Evolutionary conservation across 2,329 filamentous ascomycete species (phyloP), one percentile per base, ranked within the genome.

Genomic region (Fusarium chlamydosporum): DNA sequence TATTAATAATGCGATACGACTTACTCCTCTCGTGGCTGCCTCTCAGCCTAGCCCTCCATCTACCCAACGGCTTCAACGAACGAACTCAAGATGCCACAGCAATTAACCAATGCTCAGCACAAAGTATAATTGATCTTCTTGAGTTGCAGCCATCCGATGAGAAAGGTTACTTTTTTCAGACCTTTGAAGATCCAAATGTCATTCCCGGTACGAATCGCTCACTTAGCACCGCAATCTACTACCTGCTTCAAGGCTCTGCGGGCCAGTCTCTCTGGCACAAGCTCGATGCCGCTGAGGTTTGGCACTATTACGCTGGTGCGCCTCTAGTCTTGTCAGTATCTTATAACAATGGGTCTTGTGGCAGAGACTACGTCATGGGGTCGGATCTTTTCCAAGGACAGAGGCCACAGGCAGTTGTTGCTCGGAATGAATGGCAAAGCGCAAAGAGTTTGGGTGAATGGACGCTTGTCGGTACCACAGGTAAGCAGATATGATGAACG

Each of bases 281-380:
- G 54, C 66, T 76, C 10, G 82, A 85, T 56, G 81, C 81, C 4
- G 81, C 76, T 37, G 83, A 86, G 70, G 74, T 84, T 10, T 86
- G 85, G 85, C 85, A 87, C 69, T 81, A 83, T 76, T 86, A 86
- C 51, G 84, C 82, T 10, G 85, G 85, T 7, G 83, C 84, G 8
- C 84, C 84, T 1, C 71, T 87, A 48, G 78, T 73, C 12, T 73
- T 86, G 11, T 82, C 79, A 4, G 74, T 85, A 1, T 83, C 83
- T 3, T 72, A 60, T 20, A 74, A 86, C 51, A 78, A 86, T 55
- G 83, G 83, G 4, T 74, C 56, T 20, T 71, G 68, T 10, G 48
- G 41, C 8, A 71, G 26, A 11, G 50, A 68, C 7, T 45, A 65
- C 11, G 27, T 58, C 0, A 23, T 70, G 52, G 67, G 67, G 1